Evolutionary conservation across 1,139 yeast genomes (phyloP), one percentile per base, ranked within the genome.

Genomic region (Diutina neorugosa): DNA sequence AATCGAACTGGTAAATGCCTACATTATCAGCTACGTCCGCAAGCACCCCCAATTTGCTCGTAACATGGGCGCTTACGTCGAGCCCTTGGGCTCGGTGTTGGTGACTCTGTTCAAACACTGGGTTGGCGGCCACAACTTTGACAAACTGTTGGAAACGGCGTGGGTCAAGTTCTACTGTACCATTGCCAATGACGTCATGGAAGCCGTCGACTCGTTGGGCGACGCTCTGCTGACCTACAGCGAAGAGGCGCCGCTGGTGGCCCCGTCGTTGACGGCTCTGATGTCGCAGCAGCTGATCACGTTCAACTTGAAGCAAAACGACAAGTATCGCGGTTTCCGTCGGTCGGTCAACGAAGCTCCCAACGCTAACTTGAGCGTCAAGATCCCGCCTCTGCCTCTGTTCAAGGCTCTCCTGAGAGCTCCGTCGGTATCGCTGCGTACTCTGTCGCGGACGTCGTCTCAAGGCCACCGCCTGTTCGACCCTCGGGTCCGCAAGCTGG

Each of bases 321-420:
- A 68, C 41, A 74, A 72, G 57, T 74, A 74, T 60, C 68, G 63
- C 56, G 78, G 78, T 0, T 74, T 74, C 62, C 72, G 79, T 67
- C 69, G 78, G 64, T 67, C 69, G 53, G 64, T 64, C 6, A 58
- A 62, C 40, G 65, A 64, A 51, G 58, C 61, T 18, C 59, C 63
- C 14, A 55, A 57, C 34, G 41, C 57, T 2, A 70, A 70, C 44
- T 63, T 69, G 44, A 60, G 65, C 19, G 64, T 69, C 44, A 59
- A 60, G 46, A 61, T 68, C 51, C 71, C 72, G 20, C 40, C 27
- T 7, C 18, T 20, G 50, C 50, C 50, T 18, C 50, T 46, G 50
- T 46, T 46, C 40, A 34, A 46, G 27, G 27, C n/a, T n/a, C 16
- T 46, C 19, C 27, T 27, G 21, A n/a, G 18, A 14, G 11, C 50